Base-by-base conservation (phyloP, 495 filamentous ascomycete species). In the Aspergillus bridgeri region DNA sequence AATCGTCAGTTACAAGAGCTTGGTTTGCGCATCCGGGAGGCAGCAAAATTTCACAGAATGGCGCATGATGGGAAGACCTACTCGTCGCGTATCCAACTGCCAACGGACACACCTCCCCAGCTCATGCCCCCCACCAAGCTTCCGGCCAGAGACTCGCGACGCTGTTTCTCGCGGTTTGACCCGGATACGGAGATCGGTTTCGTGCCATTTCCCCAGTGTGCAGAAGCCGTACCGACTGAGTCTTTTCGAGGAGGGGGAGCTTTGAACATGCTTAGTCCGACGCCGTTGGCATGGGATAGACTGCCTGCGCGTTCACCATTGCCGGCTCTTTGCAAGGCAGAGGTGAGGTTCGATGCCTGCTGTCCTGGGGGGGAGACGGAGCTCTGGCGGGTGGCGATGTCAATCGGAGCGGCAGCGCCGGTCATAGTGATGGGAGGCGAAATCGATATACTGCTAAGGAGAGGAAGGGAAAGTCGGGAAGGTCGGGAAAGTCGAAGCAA, bases 51-150 rank as follows among this genome's bases (percentile, higher is more conserved):
- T 20, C n/a, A 38, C n/a, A 1, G 52, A 51, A 51, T 57, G 55
- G 57, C 57, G 61, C 63, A 38, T 22, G 18, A 49, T 47, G 58
- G 53, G n/a, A 42, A 56, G 19, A 92, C 93, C 85, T 84, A 98
- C 94, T 98, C 94, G 78, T 98, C 94, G 65, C 90, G 84, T 72
- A 98, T 92, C 81, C 92, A 98, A 70, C 93, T 97, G 54, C 92
- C 92, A 58, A 98, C 89, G 44, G 94, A 98, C 21, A 95, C 81
- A 55, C 93, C 95, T 67, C 95, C 94, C 92, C 92, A 98, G 69
- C 95, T 98, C 91, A 97, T 95, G 52, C 91, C 92, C 58, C 84
- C 87, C 61, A 92, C 87, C 65, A 97, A 75, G 75, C 95, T 98
- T 51, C 91, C 86, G 50, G 88, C 90, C 59, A 91, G 71, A 64